Evolutionary conservation across 2,329 filamentous ascomycete genomes (phyloP).

Genomic region (Capronia coronata): DNA sequence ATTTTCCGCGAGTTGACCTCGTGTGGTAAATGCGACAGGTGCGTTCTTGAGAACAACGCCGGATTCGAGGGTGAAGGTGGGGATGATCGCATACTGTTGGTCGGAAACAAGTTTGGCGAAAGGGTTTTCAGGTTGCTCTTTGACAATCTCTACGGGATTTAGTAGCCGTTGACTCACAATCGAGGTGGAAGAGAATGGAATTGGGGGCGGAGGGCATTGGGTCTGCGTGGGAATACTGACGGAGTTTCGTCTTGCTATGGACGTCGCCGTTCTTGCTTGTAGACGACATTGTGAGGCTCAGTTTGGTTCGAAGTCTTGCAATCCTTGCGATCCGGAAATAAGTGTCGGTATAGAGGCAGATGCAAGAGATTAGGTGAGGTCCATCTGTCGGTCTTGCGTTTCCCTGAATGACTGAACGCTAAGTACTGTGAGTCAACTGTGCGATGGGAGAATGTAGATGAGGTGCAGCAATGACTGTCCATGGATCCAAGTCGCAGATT

Average conservation of each 20-base stretch:
- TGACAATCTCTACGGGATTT: slow-evolving; percentile 51
- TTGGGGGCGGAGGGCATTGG: slow-evolving; percentile 1
- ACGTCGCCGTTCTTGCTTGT: slow-evolving; percentile 14
- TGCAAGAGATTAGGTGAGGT: neutral
- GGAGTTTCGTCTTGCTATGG: slow-evolving; percentile 25
- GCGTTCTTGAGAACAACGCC: slow-evolving; percentile 75
- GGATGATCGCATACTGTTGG: slow-evolving; percentile 78
- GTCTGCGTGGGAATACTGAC: slow-evolving; percentile 38
- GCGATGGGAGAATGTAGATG: no score
- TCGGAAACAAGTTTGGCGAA: slow-evolving; percentile 80
- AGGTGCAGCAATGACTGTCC: no score
- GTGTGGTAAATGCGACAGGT: slow-evolving; percentile 58
- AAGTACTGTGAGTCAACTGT: neutral
- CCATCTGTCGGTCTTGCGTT: neutral
- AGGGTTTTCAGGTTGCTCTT: slow-evolving; percentile 78
- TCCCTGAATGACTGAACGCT: neutral
- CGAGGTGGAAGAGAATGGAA: slow-evolving; percentile 1
- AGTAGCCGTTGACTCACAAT: slow-evolving; percentile 37
- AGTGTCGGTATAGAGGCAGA: neutral
- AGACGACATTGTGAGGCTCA: slow-evolving; percentile 11
- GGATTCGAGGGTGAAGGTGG: slow-evolving; percentile 87
- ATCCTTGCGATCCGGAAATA: neutral
- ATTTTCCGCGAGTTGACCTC: slow-evolving; percentile 51
- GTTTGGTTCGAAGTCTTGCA: neutral
- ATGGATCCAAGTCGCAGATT: no score